Percentiles rank a stretch among this genome's conserved stretches.
Evolutionary conservation across 2,329 filamentous ascomycete species (phyloP).

Genomic region (Thielaviopsis musarum): DNA sequence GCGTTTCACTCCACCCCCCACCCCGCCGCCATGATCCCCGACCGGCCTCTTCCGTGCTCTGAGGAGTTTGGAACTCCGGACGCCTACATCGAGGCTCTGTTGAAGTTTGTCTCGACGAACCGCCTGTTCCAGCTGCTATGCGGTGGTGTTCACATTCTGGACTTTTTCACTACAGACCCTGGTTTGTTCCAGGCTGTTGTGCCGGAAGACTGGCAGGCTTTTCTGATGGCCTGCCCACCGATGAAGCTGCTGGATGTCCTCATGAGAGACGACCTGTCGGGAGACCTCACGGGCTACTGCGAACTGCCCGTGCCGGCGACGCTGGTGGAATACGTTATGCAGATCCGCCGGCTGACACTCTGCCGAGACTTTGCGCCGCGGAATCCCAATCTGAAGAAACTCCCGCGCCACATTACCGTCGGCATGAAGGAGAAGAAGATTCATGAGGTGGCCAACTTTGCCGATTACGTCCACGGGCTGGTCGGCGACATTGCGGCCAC

Average conservation of each 20-base stretch:
- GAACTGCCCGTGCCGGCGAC: slow-evolving; percentile 29
- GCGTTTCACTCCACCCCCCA: not conserved
- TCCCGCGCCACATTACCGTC: slow-evolving; percentile 58
- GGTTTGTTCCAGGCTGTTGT: slow-evolving; percentile 66
- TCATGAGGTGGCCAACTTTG: slow-evolving; percentile 84
- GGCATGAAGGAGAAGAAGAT: slow-evolving; percentile 96
- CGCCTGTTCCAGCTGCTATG: slow-evolving; percentile 75
- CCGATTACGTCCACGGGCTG: slow-evolving; percentile 57
- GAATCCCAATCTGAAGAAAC: slow-evolving; percentile 30
- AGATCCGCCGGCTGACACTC: slow-evolving; percentile 54
- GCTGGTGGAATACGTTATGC: slow-evolving; percentile 54
- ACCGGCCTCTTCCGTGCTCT: slow-evolving; percentile 48
- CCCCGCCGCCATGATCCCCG: slow-evolving; percentile 32
- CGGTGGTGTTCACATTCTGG: slow-evolving; percentile 89
- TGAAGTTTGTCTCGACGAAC: slow-evolving; percentile 59
- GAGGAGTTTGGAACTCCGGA: slow-evolving; percentile 55
- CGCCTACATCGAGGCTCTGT: slow-evolving; percentile 60
- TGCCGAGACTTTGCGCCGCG: slow-evolving; percentile 38
- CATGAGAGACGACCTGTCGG: slow-evolving; percentile 55
- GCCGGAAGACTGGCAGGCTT: slow-evolving; percentile 64
- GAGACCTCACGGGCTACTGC: slow-evolving; percentile 6
- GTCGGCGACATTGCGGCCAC: slow-evolving; percentile 38
- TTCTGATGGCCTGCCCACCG: slow-evolving; percentile 53
- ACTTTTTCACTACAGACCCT: slow-evolving; percentile 80
- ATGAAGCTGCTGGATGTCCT: slow-evolving; percentile 67